A percentile compares a stretch with the other conserved stretches of the same genome.
These are phyloP conservation scores for Zygnema circumcarinatum DNA, from an alignment of 139 green algal species.

Conservation along the genomic window DNA sequence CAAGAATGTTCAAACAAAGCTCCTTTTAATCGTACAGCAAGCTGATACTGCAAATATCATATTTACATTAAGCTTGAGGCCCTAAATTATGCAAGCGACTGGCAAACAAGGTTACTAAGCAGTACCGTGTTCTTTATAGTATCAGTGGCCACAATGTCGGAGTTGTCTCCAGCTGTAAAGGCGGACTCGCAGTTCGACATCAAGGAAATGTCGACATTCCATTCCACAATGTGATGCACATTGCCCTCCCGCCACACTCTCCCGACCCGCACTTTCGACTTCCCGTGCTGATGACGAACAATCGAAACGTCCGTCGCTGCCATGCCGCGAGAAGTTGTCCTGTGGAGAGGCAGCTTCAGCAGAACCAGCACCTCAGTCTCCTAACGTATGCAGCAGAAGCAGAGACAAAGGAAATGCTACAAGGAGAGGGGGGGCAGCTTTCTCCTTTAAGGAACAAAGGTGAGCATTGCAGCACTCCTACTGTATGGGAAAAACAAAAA, in stretches of 20 bases:
- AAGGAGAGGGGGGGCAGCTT: background rate
- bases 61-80: too few species aligned
- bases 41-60: too few species aligned
- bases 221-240: constrained; percentile 51
- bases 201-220: constrained; percentile 52
- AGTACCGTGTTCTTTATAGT: constrained; percentile 61
- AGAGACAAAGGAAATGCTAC: background rate
- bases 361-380: background rate
- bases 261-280: constrained; percentile 49
- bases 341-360: background rate
- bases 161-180: constrained; percentile 36
- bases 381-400: background rate
- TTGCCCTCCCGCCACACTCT: constrained; percentile 54
- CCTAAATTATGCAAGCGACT: too few species aligned
- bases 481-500: too few species aligned
- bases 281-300: constrained; percentile 54
- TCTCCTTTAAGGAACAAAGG: background rate
- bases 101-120: too few species aligned
- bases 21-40: too few species aligned
- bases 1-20: too few species aligned
- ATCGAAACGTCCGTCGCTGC: background rate
- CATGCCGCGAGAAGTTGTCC: background rate
- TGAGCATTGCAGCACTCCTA: background rate
- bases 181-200: constrained; percentile 24
- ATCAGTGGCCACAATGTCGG: constrained; percentile 47